Percentiles rank a stretch among this genome's conserved stretches.
Conservation (phyloP, 1,139 yeast species). For the Debaryomyces nepalensis region DNA sequence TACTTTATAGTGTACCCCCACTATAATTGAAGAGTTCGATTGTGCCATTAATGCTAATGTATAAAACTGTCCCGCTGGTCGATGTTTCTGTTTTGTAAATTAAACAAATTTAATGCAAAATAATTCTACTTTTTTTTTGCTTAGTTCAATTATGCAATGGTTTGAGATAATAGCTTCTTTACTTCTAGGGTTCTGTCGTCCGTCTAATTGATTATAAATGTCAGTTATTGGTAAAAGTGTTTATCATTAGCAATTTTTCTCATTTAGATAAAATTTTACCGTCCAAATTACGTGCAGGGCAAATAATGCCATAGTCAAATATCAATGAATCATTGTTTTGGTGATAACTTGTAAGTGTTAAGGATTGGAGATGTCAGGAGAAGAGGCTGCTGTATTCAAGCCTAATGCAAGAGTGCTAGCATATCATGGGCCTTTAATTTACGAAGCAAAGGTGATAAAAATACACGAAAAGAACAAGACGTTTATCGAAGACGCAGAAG, state of each 20-base stretch:
- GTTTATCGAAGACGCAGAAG: conserved; percentile 48
- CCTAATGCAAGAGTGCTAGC: conserved; percentile 67
- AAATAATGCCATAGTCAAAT: not conserved
- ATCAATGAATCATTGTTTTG: not conserved
- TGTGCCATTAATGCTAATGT: conserved; percentile 26
- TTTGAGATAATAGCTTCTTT: not conserved
- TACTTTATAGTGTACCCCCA: conserved; percentile 83
- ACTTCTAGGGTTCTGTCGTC: not conserved
- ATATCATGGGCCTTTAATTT: conserved; percentile 87
- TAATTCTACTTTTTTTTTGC: not conserved
- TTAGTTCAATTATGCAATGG: not conserved
- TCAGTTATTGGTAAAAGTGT: not conserved
- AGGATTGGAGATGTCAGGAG: conserved; percentile 3
- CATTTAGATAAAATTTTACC: conserved; percentile 8
- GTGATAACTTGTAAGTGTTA: no score
- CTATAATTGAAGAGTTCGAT: conserved; percentile 47
- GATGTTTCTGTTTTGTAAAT: conserved; percentile 1
- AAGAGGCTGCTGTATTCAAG: conserved; percentile 19
- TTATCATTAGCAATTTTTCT: conserved; percentile 7
- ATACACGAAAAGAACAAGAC: conserved; percentile 58
- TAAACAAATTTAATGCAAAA: conserved; percentile 1
- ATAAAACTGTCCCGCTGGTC: not conserved
- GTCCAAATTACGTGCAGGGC: conserved; percentile 9
- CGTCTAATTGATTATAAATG: not conserved
- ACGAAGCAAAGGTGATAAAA: conserved; percentile 82